Evolutionary conservation across 345 rosid species (phyloP).

Genomic region (Boechera retrofracta): DNA sequence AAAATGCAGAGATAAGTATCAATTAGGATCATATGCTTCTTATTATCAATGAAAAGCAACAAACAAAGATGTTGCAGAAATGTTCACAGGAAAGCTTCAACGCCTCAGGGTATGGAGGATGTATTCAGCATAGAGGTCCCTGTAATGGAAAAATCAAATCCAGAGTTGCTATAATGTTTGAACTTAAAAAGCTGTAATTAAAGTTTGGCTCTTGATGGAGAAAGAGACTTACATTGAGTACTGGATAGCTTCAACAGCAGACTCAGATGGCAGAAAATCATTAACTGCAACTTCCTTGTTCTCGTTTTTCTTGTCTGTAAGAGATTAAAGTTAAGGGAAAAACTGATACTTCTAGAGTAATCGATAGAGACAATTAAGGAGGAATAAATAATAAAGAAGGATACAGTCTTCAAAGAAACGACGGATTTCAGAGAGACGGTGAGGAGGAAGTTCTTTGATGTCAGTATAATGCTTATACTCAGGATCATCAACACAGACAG

Average conservation of each 20-base stretch:
- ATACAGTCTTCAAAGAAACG: conserved; percentile 99
- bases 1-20: conserved; percentile 24
- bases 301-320: conserved; percentile 92
- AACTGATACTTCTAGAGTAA: neutral
- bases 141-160: conserved; percentile 42
- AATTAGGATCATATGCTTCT: conserved; percentile 6
- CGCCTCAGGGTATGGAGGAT: conserved; percentile 77
- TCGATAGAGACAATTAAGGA: neutral
- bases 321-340: conserved; percentile 33
- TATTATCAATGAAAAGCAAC: conserved; percentile 34
- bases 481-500: conserved; percentile 98
- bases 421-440: conserved; percentile 93
- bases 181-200: neutral
- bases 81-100: conserved; percentile 42
- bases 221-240: conserved; percentile 76
- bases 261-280: conserved; percentile 70
- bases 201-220: conserved; percentile 17
- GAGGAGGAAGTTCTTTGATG: conserved; percentile 92
- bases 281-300: conserved; percentile 98
- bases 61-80: conserved; percentile 26
- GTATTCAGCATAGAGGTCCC: conserved; percentile 94
- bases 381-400: conserved; percentile 23
- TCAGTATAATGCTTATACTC: conserved; percentile 88
- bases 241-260: conserved; percentile 78
- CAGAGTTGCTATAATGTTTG: neutral